phyloP scores from a whole-genome alignment of 257 asterid species.

The Nicotiana tomentosiformis region DNA sequence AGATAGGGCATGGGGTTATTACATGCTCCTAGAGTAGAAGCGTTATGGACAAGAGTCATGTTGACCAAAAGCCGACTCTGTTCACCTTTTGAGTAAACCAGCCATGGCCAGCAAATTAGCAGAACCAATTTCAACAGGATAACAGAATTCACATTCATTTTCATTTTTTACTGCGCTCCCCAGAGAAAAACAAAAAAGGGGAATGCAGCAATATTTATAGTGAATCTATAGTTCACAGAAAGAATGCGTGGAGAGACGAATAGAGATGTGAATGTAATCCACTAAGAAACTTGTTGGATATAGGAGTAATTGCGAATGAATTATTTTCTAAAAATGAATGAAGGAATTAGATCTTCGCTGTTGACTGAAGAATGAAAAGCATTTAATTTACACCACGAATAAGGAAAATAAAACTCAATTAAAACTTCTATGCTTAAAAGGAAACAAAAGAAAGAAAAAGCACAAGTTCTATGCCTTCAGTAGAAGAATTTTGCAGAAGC shows the following conservation, averaged over 20 bases:
- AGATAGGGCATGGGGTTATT: background rate
- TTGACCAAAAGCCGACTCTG: constrained; percentile 35
- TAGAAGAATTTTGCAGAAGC: background rate
- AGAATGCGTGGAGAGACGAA: background rate
- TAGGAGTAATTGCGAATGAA: background rate
- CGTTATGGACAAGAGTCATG: constrained; percentile 63
- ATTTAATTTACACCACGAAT: background rate
- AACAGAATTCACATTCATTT: constrained; percentile 21
- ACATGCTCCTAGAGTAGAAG: constrained; percentile 61
- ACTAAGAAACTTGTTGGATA: background rate
- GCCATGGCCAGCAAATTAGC: constrained; percentile 36
- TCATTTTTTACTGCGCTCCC: constrained; percentile 1
- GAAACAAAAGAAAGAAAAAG: too few species aligned
- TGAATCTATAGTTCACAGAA: background rate
- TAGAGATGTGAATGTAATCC: background rate
- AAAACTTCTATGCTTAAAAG: background rate
- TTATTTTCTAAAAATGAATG: background rate
- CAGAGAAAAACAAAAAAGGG: background rate
- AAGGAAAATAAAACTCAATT: background rate
- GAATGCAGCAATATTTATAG: background rate
- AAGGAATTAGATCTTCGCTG: background rate
- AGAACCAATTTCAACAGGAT: constrained; percentile 19
- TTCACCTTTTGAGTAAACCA: constrained; percentile 20
- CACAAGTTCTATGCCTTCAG: too few species aligned
- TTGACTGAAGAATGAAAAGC: background rate